Base-by-base conservation (phyloP, 164 flowering plant species). In the Brasenia schreberi region DNA sequence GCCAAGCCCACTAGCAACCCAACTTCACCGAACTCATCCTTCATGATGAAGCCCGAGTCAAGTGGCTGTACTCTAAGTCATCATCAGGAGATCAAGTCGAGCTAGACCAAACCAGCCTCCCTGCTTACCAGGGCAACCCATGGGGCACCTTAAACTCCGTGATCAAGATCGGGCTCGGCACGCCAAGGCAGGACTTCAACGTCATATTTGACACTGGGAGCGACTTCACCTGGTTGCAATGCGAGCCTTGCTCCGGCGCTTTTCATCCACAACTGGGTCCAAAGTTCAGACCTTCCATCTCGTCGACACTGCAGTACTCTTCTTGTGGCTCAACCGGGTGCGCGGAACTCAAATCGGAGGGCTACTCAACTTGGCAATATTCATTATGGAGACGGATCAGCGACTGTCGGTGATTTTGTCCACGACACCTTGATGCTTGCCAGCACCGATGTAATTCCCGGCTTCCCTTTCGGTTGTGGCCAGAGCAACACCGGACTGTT, bases 161-260 rank as follows among this genome's bases (percentile, higher is more conserved):
- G 33, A 72, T 79, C n/a, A 77, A 66, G 33, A 18, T 84, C 2
- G 85, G 85, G 3, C 64, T 84, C 0, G 87, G 87, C 64, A 78
- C 78, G 4, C 87, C 85, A 0, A 17, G 66, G 9, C 69, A 69
- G 52, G 61, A 60, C 66, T 71, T 62, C 49, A 3, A 71, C 56
- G 61, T 84, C 78, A 10, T 80, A 5, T 7, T 82, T 0, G 87
- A 84, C 72, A 84, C 88, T 0, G 88, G 85, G 5, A 84, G 88
- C 67, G 69, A 78, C 16, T 42, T 82, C 53, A 69, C 76, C 3
- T 84, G 88, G 88, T 66, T 81, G 19, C 85, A 84, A 66, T 84
- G 88, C 75, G 62, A 77, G 19, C 85, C 88, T 5, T 84, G 84
- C 42, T 7, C 10, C 1, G 42, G 67, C 1, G 72, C 64, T 66